A percentile compares a stretch with the other conserved stretches of the same genome.
Conservation (phyloP, 345 rosid genomes). For the Arabis alpina region DNA sequence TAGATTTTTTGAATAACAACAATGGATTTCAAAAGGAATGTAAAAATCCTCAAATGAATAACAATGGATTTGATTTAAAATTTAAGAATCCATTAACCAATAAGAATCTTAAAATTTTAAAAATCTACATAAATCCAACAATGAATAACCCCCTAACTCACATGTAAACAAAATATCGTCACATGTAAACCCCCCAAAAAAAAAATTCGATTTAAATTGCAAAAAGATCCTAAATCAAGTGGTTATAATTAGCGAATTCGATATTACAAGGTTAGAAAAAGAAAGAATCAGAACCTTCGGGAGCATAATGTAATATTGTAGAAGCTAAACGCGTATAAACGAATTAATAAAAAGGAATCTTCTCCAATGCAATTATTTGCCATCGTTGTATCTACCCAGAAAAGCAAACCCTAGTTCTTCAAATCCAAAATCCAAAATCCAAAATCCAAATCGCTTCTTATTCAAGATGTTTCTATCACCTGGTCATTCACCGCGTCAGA, state of each 20-base stretch:
- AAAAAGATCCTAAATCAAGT: background rate
- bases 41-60: no score
- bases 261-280: background rate
- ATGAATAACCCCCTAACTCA: no score
- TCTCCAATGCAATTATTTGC: background rate
- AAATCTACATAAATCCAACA: no score
- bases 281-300: background rate
- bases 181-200: no score
- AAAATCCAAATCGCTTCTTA: background rate
- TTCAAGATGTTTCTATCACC: constrained; percentile 72
- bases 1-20: no score
- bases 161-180: no score
- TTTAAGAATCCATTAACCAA: no score
- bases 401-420: constrained; percentile 36
- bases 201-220: no score
- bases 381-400: background rate
- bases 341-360: constrained; percentile 5
- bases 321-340: constrained; percentile 35
- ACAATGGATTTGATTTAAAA: no score
- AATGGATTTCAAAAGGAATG: no score
- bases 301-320: background rate
- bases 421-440: background rate
- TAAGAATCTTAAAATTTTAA: no score
- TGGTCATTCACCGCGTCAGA: constrained; percentile 80
- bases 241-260: background rate